Evolutionary conservation across 257 asterid species (phyloP).

Genomic region (Solanum sparsipilum): DNA sequence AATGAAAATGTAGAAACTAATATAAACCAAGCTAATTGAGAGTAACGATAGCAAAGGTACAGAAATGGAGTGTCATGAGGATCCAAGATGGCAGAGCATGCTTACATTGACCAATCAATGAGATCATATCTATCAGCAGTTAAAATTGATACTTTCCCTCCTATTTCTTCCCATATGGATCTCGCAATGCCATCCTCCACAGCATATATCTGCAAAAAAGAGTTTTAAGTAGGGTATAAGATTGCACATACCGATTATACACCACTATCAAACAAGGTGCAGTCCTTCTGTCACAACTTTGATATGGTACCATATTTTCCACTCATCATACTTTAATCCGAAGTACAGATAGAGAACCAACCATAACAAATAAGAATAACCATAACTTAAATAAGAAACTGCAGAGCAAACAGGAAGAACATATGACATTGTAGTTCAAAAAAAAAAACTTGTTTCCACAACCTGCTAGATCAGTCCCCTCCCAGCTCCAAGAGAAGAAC

Average conservation of each 20-base stretch:
- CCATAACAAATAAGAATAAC: background rate
- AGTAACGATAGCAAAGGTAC: background rate
- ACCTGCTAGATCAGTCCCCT: background rate
- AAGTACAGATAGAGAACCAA: background rate
- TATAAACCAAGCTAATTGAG: background rate
- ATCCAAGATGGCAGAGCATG: slow-evolving; percentile 15
- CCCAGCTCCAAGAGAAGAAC: background rate
- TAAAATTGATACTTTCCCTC: slow-evolving; percentile 61
- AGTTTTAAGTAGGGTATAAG: background rate
- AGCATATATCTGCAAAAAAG: slow-evolving; percentile 56
- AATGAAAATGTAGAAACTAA: slow-evolving; percentile 16
- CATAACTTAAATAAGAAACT: background rate
- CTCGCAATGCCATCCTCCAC: slow-evolving; percentile 65
- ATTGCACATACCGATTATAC: background rate
- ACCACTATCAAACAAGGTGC: background rate
- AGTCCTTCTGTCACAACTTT: background rate
- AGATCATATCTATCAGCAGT: slow-evolving; percentile 62
- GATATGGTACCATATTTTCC: background rate
- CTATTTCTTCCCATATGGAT: slow-evolving; percentile 67
- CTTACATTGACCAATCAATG: slow-evolving; percentile 93
- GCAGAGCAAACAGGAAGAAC: background rate
- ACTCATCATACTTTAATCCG: background rate
- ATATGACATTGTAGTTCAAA: background rate
- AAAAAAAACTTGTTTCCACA: background rate
- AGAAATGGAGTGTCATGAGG: background rate